phyloP scores from a whole-genome alignment of 148 eudicot genomes.

The Linanthus parryae region DNA sequence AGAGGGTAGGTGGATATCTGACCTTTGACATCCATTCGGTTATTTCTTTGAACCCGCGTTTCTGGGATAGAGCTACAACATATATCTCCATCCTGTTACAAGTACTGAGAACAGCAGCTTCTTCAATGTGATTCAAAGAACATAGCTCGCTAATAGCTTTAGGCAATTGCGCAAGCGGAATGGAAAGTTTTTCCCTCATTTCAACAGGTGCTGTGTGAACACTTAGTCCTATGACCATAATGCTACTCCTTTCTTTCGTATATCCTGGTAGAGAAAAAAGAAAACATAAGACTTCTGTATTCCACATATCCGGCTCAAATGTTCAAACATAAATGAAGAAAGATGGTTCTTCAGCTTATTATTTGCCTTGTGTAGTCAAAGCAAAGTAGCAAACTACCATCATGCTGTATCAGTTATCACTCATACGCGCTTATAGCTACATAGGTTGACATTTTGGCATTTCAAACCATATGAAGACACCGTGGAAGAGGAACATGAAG shows the following conservation, averaged over 20 bases:
- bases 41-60: slow-evolving; percentile 52
- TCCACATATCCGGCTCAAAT: too few relatives aligned
- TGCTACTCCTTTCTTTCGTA: slow-evolving; percentile 43
- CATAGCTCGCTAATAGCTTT: slow-evolving; percentile 41
- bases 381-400: too few relatives aligned
- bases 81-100: slow-evolving; percentile 56
- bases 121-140: slow-evolving; percentile 48
- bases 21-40: slow-evolving; percentile 69
- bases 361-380: too few relatives aligned
- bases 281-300: neutral
- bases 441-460: too few relatives aligned
- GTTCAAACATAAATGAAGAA: too few relatives aligned
- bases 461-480: too few relatives aligned
- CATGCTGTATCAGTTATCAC: too few relatives aligned
- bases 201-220: slow-evolving; percentile 46
- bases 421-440: too few relatives aligned
- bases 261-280: slow-evolving; percentile 23
- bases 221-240: slow-evolving; percentile 45
- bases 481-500: too few relatives aligned
- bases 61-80: slow-evolving; percentile 41
- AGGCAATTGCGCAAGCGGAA: slow-evolving; percentile 40
- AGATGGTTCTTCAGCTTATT: too few relatives aligned
- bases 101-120: slow-evolving; percentile 53
- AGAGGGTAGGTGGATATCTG: neutral
- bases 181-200: slow-evolving; percentile 45